Percentiles rank a stretch among this genome's conserved stretches.
Evolutionary conservation across 129 eudicot genomes (phyloP).

Genomic region (Ambrosia artemisiifolia): DNA sequence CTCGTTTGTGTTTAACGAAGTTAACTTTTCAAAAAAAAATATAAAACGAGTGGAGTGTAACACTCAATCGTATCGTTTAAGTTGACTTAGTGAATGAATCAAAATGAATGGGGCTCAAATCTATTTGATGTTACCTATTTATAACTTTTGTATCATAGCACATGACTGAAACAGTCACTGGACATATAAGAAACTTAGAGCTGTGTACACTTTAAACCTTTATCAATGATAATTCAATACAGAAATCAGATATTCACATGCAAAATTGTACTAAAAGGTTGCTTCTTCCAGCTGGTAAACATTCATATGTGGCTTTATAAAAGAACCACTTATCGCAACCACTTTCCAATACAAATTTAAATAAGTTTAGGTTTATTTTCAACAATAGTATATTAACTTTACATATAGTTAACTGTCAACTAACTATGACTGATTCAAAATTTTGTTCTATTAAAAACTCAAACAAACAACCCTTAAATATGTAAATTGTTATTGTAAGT

Average conservation of each 20-base stretch:
- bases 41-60: too few species aligned
- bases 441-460: too few species aligned
- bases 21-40: too few species aligned
- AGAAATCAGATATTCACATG: constrained; percentile 4
- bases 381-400: too few species aligned
- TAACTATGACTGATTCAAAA: too few species aligned
- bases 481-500: too few species aligned
- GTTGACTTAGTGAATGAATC: neutral
- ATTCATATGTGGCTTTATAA: neutral
- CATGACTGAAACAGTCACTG: neutral
- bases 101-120: neutral
- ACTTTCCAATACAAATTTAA: neutral
- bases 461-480: too few species aligned
- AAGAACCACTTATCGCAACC: constrained; percentile 3
- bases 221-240: neutral
- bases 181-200: neutral
- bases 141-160: neutral
- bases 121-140: neutral
- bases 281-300: constrained; percentile 9
- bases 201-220: neutral
- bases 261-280: constrained; percentile 4
- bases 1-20: too few species aligned
- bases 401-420: too few species aligned
- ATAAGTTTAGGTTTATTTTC: neutral
- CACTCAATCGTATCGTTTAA: neutral